A percentile compares a stretch with the other conserved stretches of the same genome.
phyloP scores from a whole-genome alignment of 306 rosid species.

The Vigna hirtella region DNA sequence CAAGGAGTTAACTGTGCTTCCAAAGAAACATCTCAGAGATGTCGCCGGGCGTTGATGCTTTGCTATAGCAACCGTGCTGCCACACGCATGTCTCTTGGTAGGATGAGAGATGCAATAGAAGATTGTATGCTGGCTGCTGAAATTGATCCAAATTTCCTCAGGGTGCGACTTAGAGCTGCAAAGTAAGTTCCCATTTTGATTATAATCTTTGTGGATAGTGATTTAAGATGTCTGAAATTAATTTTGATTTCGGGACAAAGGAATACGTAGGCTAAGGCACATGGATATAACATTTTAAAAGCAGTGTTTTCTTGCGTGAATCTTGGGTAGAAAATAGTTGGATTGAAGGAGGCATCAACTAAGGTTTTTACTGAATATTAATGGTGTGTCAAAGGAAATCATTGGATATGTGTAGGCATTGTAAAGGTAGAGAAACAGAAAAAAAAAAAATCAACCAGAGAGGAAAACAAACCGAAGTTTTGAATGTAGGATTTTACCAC shows the following conservation, averaged over 20 bases:
- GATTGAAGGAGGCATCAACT: conserved; percentile 10
- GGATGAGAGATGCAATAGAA: conserved; percentile 11
- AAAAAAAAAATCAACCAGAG: background rate
- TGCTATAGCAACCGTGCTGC: conserved; percentile 32
- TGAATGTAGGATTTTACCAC: background rate
- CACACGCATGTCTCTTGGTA: conserved; percentile 31
- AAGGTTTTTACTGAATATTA: background rate
- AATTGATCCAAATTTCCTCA: conserved; percentile 31
- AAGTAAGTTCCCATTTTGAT: conserved; percentile 3
- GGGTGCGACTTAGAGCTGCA: conserved; percentile 28
- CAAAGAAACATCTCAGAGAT: background rate
- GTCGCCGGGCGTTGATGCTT: conserved; percentile 24
- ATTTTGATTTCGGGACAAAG: background rate
- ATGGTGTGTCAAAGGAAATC: background rate
- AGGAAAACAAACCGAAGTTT: background rate
- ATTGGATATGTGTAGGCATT: background rate
- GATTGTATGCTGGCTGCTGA: conserved; percentile 21
- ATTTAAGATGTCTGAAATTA: background rate
- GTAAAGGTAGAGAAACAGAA: background rate
- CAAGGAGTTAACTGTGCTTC: background rate
- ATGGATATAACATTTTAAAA: background rate
- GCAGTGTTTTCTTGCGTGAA: background rate
- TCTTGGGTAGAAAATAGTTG: background rate
- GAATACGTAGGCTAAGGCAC: background rate
- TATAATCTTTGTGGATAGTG: background rate